Evolutionary conservation across 495 filamentous ascomycete genomes (phyloP).

Genomic region (Staphylotrichum longicolle): DNA sequence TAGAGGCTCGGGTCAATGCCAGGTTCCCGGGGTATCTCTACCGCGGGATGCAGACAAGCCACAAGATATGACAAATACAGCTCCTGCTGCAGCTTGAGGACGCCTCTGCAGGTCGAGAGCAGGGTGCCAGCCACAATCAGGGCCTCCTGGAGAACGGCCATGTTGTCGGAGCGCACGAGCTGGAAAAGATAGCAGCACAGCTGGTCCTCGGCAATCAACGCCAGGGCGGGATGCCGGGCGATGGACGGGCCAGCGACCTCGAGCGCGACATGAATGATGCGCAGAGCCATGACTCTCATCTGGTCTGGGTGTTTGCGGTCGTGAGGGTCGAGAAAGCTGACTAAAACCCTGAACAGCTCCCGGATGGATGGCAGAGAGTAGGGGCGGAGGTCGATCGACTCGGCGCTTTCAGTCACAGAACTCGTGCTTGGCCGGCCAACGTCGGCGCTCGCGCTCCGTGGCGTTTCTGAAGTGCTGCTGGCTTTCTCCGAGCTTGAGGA

Average conservation of each 20-base stretch:
- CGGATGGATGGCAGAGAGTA: conserved; percentile 92
- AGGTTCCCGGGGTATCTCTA: conserved; percentile 87
- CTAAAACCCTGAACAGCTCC: conserved; percentile 91
- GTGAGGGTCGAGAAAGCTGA: conserved; percentile 90
- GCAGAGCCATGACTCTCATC: conserved; percentile 93
- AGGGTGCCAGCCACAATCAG: conserved; percentile 88
- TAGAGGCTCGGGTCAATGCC: conserved; percentile 91
- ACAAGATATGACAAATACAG: conserved; percentile 93
- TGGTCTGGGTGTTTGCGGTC: conserved; percentile 88
- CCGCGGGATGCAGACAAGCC: conserved; percentile 84
- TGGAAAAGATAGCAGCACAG: conserved; percentile 95
- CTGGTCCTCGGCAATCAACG: conserved; percentile 85
- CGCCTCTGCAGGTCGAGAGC: conserved; percentile 84
- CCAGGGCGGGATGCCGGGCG: conserved; percentile 85
- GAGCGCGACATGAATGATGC: conserved; percentile 95
- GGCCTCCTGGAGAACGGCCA: conserved; percentile 87
- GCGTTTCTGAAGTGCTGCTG: conserved; percentile 27
- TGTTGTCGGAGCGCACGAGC: conserved; percentile 91
- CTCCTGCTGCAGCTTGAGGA: conserved; percentile 95
- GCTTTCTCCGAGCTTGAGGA: conserved; percentile 47
- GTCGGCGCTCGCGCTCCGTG: conserved; percentile 20
- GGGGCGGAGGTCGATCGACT: conserved; percentile 65
- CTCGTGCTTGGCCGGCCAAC: conserved; percentile 34
- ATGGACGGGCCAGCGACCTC: conserved; percentile 97
- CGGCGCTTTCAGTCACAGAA: conserved; percentile 38